phyloP scores from a whole-genome alignment of 2,329 filamentous ascomycete species.

The Monosporascus sp. region DNA sequence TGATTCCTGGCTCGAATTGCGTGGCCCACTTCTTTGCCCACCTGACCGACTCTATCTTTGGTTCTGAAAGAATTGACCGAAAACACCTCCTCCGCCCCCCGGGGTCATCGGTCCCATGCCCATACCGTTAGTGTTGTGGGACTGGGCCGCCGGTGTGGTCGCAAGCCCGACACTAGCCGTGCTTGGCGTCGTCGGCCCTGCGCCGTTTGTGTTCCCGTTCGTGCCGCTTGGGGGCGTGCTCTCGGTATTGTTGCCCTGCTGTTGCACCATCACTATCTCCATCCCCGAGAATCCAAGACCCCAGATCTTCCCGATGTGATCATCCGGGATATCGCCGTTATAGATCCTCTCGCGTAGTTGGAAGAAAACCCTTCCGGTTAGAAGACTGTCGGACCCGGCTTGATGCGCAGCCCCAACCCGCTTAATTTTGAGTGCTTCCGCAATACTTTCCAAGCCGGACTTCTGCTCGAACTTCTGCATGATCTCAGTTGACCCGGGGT shows the following conservation, averaged over 20 bases:
- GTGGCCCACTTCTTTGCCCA: constrained; percentile 7
- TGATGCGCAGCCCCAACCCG: constrained; percentile 84
- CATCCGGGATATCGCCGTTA: constrained; percentile 70
- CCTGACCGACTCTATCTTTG: constrained; percentile 24
- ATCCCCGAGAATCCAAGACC: constrained; percentile 73
- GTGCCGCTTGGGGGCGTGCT: constrained; percentile 36
- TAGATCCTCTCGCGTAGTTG: constrained; percentile 86
- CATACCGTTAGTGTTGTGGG: constrained; percentile 51
- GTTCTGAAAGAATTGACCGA: constrained; percentile 63
- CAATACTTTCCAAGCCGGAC: constrained; percentile 87
- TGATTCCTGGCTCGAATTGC: neutral
- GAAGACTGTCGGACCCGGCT: constrained; percentile 85
- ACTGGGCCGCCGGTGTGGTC: constrained; percentile 43
- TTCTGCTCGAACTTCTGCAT: constrained; percentile 84
- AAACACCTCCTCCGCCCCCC: constrained; percentile 66
- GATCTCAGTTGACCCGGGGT: constrained; percentile 64
- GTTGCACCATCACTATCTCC: constrained; percentile 27
- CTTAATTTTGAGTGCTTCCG: constrained; percentile 87
- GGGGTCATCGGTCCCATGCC: constrained; percentile 71
- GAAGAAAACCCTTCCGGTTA: constrained; percentile 94
- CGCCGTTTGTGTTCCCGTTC: constrained; percentile 30
- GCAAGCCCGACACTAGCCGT: constrained; percentile 51
- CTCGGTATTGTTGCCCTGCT: constrained; percentile 20
- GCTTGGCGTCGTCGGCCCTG: constrained; percentile 61
- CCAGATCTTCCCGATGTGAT: constrained; percentile 89